Evolutionary conservation across 495 filamentous ascomycete genomes (phyloP).

Genomic region (Stereocaulon alpinum): DNA sequence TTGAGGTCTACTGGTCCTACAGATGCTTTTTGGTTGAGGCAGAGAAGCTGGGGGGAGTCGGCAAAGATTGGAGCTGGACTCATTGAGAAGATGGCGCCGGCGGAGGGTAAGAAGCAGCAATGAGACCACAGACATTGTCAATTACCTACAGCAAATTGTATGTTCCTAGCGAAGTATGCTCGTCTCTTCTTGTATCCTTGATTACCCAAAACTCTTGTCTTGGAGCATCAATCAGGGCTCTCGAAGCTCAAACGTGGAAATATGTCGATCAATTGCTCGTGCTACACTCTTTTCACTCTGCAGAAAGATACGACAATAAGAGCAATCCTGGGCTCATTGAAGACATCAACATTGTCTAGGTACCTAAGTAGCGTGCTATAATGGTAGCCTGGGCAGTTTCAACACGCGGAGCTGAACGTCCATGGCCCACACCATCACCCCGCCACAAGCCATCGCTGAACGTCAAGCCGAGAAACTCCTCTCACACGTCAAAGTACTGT

Average conservation of each 20-base stretch:
- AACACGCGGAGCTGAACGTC: too few relatives aligned
- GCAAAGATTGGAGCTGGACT: slow-evolving; percentile 45
- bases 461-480: neutral
- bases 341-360: too few relatives aligned
- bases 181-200: neutral
- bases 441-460: neutral
- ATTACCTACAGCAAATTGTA: neutral
- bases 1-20: slow-evolving; percentile 43
- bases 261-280: neutral
- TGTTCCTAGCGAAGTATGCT: neutral
- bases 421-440: too few relatives aligned
- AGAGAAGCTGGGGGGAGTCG: slow-evolving; percentile 52
- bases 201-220: neutral
- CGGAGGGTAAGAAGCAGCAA: slow-evolving; percentile 49
- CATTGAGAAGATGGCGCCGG: slow-evolving; percentile 40
- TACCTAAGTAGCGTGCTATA: too few relatives aligned
- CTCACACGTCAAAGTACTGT: neutral
- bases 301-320: too few relatives aligned
- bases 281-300: neutral
- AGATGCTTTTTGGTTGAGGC: slow-evolving; percentile 59
- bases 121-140: slow-evolving; percentile 20
- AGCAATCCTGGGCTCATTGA: too few relatives aligned
- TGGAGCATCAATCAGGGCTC: neutral
- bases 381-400: too few relatives aligned
- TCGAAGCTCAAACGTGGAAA: too few relatives aligned